Conservation (phyloP, 2,329 filamentous ascomycete species). For the Aspergillus pseudonomiae region DNA sequence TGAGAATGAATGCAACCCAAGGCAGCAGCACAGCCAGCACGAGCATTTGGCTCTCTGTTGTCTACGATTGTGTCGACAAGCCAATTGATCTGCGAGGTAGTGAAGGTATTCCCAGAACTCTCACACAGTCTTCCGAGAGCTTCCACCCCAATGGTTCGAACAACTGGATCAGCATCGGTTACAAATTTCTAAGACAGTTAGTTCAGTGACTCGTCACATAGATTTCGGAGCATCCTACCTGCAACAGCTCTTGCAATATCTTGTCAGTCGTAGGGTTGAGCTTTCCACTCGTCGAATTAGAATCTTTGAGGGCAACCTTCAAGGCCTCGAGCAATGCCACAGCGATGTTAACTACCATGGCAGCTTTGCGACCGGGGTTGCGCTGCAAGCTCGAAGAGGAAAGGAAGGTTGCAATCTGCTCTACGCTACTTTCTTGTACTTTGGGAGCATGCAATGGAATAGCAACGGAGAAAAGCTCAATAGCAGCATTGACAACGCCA, state of each 20-base stretch:
- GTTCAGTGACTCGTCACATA: not conserved
- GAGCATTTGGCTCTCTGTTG: slow-evolving; percentile 88
- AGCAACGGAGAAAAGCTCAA: slow-evolving; percentile 88
- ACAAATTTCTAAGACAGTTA: slow-evolving; percentile 65
- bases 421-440: slow-evolving; percentile 92
- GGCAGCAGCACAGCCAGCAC: slow-evolving; percentile 92
- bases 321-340: slow-evolving; percentile 78
- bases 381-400: slow-evolving; percentile 77
- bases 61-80: slow-evolving; percentile 92
- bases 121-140: slow-evolving; percentile 84
- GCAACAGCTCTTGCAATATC: slow-evolving; percentile 67
- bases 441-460: slow-evolving; percentile 87
- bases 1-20: slow-evolving; percentile 92
- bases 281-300: slow-evolving; percentile 70
- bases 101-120: slow-evolving; percentile 82
- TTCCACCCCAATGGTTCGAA: slow-evolving; percentile 82
- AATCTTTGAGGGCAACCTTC: slow-evolving; percentile 83
- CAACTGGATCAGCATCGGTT: slow-evolving; percentile 79
- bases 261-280: slow-evolving; percentile 78
- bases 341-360: slow-evolving; percentile 87
- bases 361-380: slow-evolving; percentile 84
- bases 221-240: slow-evolving; percentile 61
- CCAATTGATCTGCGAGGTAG: slow-evolving; percentile 84
- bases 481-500: slow-evolving; percentile 91
- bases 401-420: slow-evolving; percentile 90